These are phyloP conservation scores for Torrubiellomyces zombiae DNA, from an alignment of 2,329 filamentous ascomycete species.

Conservation along the genomic window DNA sequence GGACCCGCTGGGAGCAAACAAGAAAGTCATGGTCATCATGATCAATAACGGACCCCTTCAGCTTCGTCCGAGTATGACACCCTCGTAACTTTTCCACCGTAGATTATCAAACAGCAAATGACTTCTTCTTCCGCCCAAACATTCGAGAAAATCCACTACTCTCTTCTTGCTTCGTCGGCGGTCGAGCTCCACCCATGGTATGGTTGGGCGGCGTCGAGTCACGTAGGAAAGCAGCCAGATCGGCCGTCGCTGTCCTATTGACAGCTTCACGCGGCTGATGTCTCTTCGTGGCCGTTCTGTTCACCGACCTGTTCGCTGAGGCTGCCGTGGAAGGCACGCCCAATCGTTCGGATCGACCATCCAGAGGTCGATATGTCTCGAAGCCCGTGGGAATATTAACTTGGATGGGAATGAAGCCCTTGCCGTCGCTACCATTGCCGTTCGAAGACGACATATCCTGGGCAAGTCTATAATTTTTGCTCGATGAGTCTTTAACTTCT, in stretches of 20 bases:
- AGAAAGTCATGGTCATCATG: no score
- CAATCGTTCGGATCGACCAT: constrained; percentile 9
- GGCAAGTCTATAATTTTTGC: no score
- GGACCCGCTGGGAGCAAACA: no score
- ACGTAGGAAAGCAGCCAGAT: constrained; percentile 57
- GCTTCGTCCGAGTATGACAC: no score
- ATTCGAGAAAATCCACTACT: constrained; percentile 26
- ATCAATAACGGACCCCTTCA: no score
- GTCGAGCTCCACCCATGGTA: constrained; percentile 10
- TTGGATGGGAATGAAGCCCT: constrained; percentile 36
- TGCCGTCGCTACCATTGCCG: constrained; percentile 20
- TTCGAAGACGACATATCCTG: no score
- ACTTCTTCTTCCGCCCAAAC: constrained; percentile 34
- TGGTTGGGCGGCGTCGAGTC: constrained; percentile 46
- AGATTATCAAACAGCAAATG: constrained; percentile 15
- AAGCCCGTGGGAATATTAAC: constrained; percentile 28
- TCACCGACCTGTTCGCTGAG: no score
- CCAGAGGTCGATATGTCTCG: constrained; percentile 22
- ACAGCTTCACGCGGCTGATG: constrained; percentile 39
- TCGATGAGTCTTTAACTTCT: constrained; percentile 9
- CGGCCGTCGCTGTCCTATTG: constrained; percentile 39
- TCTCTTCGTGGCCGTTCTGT: constrained; percentile 38
- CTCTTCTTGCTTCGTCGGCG: constrained; percentile 18
- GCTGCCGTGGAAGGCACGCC: constrained; percentile 13
- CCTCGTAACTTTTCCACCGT: no score